Percentiles rank a stretch among this genome's conserved stretches.
Evolutionary conservation across 176 grass and related monocot species (phyloP).

Genomic region (Ananas comosus): DNA sequence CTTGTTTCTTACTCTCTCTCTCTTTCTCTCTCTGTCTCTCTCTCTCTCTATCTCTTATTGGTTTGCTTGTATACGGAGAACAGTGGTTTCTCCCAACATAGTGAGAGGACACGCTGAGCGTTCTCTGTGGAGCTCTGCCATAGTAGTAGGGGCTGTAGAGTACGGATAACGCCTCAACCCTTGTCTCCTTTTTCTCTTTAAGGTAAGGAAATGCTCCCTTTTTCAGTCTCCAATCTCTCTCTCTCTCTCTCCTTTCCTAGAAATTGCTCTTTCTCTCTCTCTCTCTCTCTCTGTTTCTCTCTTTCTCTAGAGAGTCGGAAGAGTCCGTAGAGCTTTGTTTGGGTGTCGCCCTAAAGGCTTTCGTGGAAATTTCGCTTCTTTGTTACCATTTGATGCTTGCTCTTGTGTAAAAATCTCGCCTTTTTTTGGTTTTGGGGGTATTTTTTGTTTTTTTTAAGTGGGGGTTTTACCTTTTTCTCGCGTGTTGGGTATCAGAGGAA

Average conservation of each 20-base stretch:
- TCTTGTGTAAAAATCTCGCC: too few species aligned
- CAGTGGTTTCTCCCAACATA: neutral
- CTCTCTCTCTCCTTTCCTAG: neutral
- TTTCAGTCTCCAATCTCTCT: neutral
- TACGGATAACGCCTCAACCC: neutral
- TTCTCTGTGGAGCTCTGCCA: slow-evolving; percentile 1
- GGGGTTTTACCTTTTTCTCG: too few species aligned
- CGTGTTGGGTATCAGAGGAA: too few species aligned
- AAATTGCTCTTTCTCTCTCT: neutral
- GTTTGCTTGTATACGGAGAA: neutral
- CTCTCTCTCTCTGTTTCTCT: too few species aligned
- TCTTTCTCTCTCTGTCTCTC: neutral
- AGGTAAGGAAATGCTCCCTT: neutral
- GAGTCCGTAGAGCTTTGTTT: neutral
- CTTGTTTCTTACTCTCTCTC: neutral
- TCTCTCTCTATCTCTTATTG: neutral
- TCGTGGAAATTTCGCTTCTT: slow-evolving; percentile 20
- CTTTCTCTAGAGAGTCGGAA: too few species aligned
- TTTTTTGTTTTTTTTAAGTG: too few species aligned
- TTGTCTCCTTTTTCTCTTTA: neutral
- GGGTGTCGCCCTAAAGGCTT: neutral
- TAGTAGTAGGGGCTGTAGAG: neutral
- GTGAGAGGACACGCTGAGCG: neutral
- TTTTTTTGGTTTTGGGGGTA: too few species aligned
- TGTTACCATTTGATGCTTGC: too few species aligned